Base-by-base conservation (phyloP, 2,329 filamentous ascomycete genomes). In the Teratosphaeria zuluensis region DNA sequence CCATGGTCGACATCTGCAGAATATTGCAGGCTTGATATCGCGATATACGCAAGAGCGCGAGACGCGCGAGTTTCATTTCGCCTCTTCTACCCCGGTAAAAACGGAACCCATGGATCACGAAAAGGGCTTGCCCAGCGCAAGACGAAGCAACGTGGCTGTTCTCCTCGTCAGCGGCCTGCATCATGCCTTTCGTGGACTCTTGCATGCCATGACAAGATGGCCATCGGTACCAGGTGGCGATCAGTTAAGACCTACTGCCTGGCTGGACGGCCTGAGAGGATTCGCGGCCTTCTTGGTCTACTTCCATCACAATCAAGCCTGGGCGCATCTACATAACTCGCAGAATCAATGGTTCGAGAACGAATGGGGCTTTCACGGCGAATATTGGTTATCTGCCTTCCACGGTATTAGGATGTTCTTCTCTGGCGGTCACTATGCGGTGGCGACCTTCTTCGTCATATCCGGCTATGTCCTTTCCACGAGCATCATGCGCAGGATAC, bases 251-350 rank as follows among this genome's bases (percentile, higher is more conserved):
- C 32, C 56, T n/a, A 85, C 82, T 2, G 81, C 82, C 28, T 84
- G 81, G 64, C 76, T 85, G 14, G 85, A 88, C 64, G 85, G 85
- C 14, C 73, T 88, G 11, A 76, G 85, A 63, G 85, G 85, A 2
- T 85, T 86, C 60, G 84, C 84, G 9, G 83, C 85, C 4, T 77
- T 88, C 38, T 68, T 86, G 21, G 85, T 88, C 16, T 87, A 85
- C 69, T 76, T 80, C 63, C 82, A 85, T 61, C 82, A 86, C 70
- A 77, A 85, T 68, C 71, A 80, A 61, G 63, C 69, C 6, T 84
- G 81, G 80, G 78, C 77, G 52, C 84, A 83, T 69, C 72, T 84
- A 16, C 80, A 84, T 63, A 16, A 48, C 42, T 48, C 42, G 42
- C 42, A 48, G 2, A 48, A 48, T 11, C 74, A 69, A 56, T 77